phyloP scores from a whole-genome alignment of 768 basidiomycete species.

The Solioccasus polychromus region DNA sequence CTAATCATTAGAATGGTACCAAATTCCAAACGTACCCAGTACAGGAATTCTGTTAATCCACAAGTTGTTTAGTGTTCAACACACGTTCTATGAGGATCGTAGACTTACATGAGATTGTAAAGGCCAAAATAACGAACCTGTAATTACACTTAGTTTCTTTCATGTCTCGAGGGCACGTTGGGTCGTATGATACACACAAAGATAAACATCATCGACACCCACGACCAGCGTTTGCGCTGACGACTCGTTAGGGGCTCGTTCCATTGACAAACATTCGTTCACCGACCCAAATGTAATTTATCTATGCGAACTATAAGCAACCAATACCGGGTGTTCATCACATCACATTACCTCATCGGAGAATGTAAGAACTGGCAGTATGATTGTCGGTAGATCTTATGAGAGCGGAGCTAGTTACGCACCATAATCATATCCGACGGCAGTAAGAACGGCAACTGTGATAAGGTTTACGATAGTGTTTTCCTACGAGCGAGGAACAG shows the following conservation, averaged over 20 bases:
- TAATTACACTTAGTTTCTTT: neutral
- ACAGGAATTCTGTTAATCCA: neutral
- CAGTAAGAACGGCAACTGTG: neutral
- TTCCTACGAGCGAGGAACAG: neutral
- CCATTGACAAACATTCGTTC: neutral
- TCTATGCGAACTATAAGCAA: neutral
- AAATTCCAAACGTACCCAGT: neutral
- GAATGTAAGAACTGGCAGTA: slow-evolving; percentile 7
- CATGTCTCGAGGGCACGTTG: neutral
- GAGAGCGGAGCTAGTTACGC: neutral
- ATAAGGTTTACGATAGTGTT: neutral
- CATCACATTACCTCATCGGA: slow-evolving; percentile 1
- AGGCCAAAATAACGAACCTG: slow-evolving; percentile 10
- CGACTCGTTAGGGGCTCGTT: neutral
- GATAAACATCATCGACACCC: slow-evolving; percentile 6
- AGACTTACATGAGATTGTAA: neutral
- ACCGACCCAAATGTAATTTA: slow-evolving; percentile 14
- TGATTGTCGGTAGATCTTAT: neutral
- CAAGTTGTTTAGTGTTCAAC: neutral
- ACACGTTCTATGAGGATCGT: neutral
- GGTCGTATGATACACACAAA: neutral
- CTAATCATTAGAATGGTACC: neutral
- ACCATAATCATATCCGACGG: slow-evolving; percentile 13
- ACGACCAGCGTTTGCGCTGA: slow-evolving; percentile 9
- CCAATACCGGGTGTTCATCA: neutral